Conservation (phyloP, 257 asterid species). For the Thymus quinquecostatus region DNA sequence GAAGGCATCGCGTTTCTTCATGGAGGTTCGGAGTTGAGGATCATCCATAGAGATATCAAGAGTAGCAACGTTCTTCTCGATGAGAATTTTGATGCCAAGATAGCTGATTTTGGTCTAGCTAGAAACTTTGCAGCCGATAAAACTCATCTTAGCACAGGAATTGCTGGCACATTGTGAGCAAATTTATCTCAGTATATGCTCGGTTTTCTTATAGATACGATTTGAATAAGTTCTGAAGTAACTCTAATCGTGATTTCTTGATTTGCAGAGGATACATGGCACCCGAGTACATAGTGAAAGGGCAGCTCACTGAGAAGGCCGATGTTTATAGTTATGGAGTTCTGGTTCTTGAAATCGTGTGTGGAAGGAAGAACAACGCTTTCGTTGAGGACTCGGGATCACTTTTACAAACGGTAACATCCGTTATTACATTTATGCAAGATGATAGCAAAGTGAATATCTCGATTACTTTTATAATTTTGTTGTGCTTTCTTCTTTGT, state of each 20-base stretch:
- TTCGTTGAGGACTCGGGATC: slow-evolving; percentile 67
- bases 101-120: slow-evolving; percentile 95
- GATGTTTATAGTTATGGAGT: slow-evolving; percentile 84
- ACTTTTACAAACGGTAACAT: slow-evolving; percentile 72
- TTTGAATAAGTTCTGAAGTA: neutral
- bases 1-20: slow-evolving; percentile 86
- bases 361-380: slow-evolving; percentile 76
- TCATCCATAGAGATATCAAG: slow-evolving; percentile 87
- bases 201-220: neutral
- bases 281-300: slow-evolving; percentile 89
- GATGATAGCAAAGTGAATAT: neutral
- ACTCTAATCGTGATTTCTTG: neutral
- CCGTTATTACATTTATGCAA: neutral
- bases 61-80: slow-evolving; percentile 87
- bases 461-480: neutral
- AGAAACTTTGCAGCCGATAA: slow-evolving; percentile 75
- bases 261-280: slow-evolving; percentile 92
- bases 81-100: slow-evolving; percentile 60
- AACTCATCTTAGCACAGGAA: slow-evolving; percentile 89
- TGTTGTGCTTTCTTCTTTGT: slow-evolving; percentile 11
- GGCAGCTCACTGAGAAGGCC: slow-evolving; percentile 97
- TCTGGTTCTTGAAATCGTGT: slow-evolving; percentile 78
- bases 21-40: slow-evolving; percentile 61
- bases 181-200: neutral
- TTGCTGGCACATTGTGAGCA: slow-evolving; percentile 93